A percentile compares a stretch with the other conserved stretches of the same genome.
Conservation (phyloP, 768 basidiomycete species). For the Tephrocybe sp. region DNA sequence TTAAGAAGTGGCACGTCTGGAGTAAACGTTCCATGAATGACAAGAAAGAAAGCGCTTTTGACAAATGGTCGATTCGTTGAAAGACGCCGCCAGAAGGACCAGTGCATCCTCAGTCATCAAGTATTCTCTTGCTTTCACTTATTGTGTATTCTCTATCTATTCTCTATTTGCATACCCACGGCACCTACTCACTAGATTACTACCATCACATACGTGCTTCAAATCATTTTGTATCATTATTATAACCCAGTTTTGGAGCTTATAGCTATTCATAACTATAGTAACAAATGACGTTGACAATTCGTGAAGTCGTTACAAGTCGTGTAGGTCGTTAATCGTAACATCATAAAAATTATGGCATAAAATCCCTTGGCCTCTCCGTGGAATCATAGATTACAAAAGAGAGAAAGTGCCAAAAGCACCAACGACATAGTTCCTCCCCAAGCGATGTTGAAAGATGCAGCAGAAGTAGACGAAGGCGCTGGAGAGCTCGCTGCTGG, state of each 20-base stretch:
- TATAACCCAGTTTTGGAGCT: no score
- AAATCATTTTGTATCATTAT: background rate
- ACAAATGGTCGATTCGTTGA: constrained; percentile 47
- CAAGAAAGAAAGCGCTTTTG: constrained; percentile 43
- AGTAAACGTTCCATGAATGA: constrained; percentile 31
- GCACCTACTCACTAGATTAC: constrained; percentile 1
- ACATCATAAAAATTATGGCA: background rate
- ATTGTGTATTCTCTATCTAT: constrained; percentile 1
- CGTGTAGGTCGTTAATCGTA: background rate
- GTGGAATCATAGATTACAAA: constrained; percentile 1
- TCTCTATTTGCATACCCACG: background rate
- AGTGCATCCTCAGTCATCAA: background rate
- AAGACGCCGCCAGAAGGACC: background rate
- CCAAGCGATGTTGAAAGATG: constrained; percentile 10
- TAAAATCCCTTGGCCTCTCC: background rate
- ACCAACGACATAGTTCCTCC: background rate
- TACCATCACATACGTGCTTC: background rate
- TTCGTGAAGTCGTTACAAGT: constrained; percentile 9
- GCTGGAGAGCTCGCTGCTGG: constrained; percentile 19
- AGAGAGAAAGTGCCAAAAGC: constrained; percentile 2
- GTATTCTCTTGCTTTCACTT: background rate
- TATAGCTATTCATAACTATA: no score
- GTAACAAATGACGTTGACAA: no score
- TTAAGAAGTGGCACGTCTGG: constrained; percentile 79
- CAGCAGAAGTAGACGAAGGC: constrained; percentile 24